Evolutionary conservation across 2,329 filamentous ascomycete species (phyloP), one percentile per base, ranked within the genome.

Genomic region (Allantophomopsis lycopodina): DNA sequence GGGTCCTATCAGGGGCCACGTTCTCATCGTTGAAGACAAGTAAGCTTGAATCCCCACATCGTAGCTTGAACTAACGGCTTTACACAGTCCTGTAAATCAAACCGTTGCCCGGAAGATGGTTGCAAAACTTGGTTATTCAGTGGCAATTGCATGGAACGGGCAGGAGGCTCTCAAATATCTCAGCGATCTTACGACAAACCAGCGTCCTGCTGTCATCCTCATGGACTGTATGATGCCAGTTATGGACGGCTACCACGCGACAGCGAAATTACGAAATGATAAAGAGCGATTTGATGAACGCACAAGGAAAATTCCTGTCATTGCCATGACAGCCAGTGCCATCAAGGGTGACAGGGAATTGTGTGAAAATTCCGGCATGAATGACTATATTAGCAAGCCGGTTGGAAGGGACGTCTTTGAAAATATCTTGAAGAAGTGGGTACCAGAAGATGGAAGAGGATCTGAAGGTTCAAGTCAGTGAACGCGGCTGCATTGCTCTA

Each of bases 1-100:
- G 2, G 78, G 83, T 40, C 68, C 83, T 40, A 64, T 71, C 40
- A 70, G 73, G 30, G 67, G 78, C 6, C 74, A 83, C 36, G 65
- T 89, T 14, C 60, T 89, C 15, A 74, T 91, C 1, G 83, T 88
- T 2, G 84, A 89, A 58, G 84, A 89, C 54, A 87, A 88, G 23
- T 28, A 28, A 8, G 23, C 10, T 28, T 28, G 7, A 12, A 28
- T 3, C 10, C 23, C 8, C 11, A 10, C 10, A 12, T 28, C 10
- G 8, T 10, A 28, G 11, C 23, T 28, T 12, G 11, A 3, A 28
- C 23, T 28, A 28, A 28, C 10, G 23, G 23, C 10, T 28, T 28
- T 10, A 3, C 11, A 10, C 10, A 28, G 23, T 50, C 64, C 69
- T 2, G 79, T 82, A 45, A 84, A 84, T 48, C 79, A 85, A 52